phyloP scores from a whole-genome alignment of 148 eudicot species.

The Spergularia bocconei region DNA sequence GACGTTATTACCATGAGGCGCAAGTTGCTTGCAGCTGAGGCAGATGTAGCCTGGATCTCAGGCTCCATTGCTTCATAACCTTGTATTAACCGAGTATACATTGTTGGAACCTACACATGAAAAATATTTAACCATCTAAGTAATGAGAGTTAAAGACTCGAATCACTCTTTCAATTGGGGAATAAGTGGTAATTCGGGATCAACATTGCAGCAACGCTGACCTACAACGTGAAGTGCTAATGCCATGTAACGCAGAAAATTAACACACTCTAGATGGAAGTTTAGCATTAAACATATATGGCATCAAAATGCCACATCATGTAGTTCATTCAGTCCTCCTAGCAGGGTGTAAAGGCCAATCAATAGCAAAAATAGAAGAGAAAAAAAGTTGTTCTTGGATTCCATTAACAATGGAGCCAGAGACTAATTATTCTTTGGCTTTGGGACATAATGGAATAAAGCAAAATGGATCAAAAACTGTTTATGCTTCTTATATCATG shows the following conservation, averaged over 20 bases:
- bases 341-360: neutral
- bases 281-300: neutral
- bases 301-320: neutral
- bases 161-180: slow-evolving; percentile 11
- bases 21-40: slow-evolving; percentile 76
- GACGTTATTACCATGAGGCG: slow-evolving; percentile 83
- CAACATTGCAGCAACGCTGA: neutral
- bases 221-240: neutral
- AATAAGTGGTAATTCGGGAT: neutral
- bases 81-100: slow-evolving; percentile 92
- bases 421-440: too few species aligned
- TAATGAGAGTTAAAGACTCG: neutral
- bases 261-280: neutral
- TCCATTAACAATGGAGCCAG: too few species aligned
- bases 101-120: slow-evolving; percentile 81
- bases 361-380: neutral
- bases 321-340: neutral
- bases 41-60: slow-evolving; percentile 57
- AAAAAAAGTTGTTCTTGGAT: too few species aligned
- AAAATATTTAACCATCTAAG: slow-evolving; percentile 7
- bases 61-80: slow-evolving; percentile 97
- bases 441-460: too few species aligned
- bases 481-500: too few species aligned
- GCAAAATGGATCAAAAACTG: too few species aligned
- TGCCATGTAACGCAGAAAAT: slow-evolving; percentile 2